Conservation (phyloP, 176 grass and related monocot genomes). For the Triticum turgidum region DNA sequence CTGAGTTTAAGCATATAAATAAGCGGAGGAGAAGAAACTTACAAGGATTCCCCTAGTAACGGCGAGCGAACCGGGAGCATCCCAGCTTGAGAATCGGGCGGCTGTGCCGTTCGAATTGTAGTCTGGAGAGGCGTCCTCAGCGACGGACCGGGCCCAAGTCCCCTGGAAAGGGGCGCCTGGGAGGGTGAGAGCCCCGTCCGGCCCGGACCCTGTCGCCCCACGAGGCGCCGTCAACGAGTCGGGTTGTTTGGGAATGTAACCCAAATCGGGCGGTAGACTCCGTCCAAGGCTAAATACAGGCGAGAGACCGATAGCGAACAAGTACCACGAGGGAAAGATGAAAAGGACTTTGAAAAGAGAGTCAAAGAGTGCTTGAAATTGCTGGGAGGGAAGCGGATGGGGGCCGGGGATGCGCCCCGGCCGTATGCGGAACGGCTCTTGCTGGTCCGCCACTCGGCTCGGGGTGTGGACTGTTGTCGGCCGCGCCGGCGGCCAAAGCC, state of each 20-base stretch:
- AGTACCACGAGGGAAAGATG: slow-evolving; percentile 77
- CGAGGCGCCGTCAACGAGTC: slow-evolving; percentile 55
- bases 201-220: slow-evolving; percentile 49
- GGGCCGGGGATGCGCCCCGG: slow-evolving; percentile 49
- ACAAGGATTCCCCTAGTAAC: slow-evolving; percentile 41
- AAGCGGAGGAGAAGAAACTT: slow-evolving; percentile 30
- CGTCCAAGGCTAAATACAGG: slow-evolving; percentile 67
- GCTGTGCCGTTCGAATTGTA: background rate
- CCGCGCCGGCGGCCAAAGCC: background rate
- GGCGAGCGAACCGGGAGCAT: slow-evolving; percentile 38
- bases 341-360: slow-evolving; percentile 92
- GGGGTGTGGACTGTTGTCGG: background rate
- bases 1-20: too few relatives aligned
- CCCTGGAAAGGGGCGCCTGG: slow-evolving; percentile 47
- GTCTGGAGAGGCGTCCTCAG: background rate
- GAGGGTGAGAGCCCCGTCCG: slow-evolving; percentile 60
- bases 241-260: slow-evolving; percentile 61
- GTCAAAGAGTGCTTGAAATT: slow-evolving; percentile 87
- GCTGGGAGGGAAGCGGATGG: slow-evolving; percentile 77
- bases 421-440: background rate
- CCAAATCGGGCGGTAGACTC: slow-evolving; percentile 54
- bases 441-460: background rate
- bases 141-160: slow-evolving; percentile 14
- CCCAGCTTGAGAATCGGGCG: background rate
- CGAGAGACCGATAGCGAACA: slow-evolving; percentile 79